Conservation (phyloP, 2,329 filamentous ascomycete genomes). For the Arthroderma sp. region DNA sequence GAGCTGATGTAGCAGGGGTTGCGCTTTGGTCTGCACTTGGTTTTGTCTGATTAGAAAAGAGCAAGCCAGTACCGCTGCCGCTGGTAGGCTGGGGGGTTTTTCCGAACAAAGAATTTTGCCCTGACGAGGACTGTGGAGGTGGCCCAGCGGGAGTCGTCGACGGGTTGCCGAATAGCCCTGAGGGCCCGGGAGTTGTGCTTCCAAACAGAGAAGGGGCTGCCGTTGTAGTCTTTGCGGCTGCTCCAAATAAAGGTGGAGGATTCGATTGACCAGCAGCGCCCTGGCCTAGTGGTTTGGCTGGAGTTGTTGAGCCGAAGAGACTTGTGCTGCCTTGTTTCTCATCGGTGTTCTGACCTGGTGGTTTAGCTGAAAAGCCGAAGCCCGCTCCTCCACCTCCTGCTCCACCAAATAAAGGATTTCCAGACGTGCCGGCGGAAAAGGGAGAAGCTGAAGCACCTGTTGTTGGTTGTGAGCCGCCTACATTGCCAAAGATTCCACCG, state of each 20-base stretch:
- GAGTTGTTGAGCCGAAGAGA: constrained; percentile 13
- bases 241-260: constrained; percentile 18
- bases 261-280: constrained; percentile 15
- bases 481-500: constrained; percentile 11
- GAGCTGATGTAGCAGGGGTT: constrained; percentile 15
- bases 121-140: constrained; percentile 26
- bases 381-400: neutral
- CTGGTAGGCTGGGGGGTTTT: constrained; percentile 1
- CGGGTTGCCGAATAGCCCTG: constrained; percentile 25
- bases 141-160: constrained; percentile 40
- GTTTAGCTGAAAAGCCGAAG: neutral
- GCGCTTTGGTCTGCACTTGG: neutral
- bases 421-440: constrained; percentile 4
- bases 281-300: constrained; percentile 18
- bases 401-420: constrained; percentile 7
- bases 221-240: constrained; percentile 11
- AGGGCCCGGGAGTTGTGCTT: constrained; percentile 25
- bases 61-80: neutral
- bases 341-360: neutral
- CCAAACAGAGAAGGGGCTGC: constrained; percentile 20
- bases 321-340: no score
- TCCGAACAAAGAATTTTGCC: constrained; percentile 14
- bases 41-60: no score
- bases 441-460: constrained; percentile 1
- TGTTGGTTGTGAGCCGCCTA: constrained; percentile 7